Base-by-base conservation (phyloP, 305 asterid genomes). In the Lippia alba region DNA sequence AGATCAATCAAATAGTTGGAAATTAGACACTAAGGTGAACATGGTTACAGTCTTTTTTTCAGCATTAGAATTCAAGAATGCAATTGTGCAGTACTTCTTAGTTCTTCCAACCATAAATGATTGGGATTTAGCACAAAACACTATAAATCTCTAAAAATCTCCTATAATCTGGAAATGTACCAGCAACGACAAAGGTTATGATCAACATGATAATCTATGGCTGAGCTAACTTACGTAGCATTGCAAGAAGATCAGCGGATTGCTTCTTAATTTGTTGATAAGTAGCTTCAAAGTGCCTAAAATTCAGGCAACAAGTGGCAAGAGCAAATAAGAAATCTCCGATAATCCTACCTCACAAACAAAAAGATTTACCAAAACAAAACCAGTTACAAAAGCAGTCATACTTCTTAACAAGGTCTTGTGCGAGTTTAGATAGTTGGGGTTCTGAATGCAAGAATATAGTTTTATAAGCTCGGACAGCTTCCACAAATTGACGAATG, bases 391-490 rank as follows among this genome's bases (percentile, higher is more conserved):
- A 74, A 77, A 65, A 64, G 59, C 18, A 74, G 65, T 19, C 85
- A 34, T 83, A 91, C 97, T 85, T 91, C 72, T 77, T 82, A 77
- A 91, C 83, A 46, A 91, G 86, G 72, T 90, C 89, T 77, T 84
- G 78, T 54, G 96, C 91, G 57, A 94, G 97, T 76, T 85, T 89
- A 77, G 84, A 83, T 80, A 91, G 94, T 73, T 91, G 95, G 73
- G 85, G 83, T 67, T 94, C 99, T 60, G 99, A 86, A 82, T 94
- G 85, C 76, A 86, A 84, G 79, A 94, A 91, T 77, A 94, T 90
- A 68, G 81, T 90, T 86, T 91, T 89, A 84, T 94, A 94, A 54
- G 97, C 99, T 68, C 97, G 96, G 70, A 90, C 79, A 72, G 97
- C 97, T 87, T 91, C 96, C 20, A 86, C 87, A 82, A 94, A 94